Evolutionary conservation across 129 eudicot species (phyloP), one percentile per base, ranked within the genome.

Genomic region (Artemisia tridentata): DNA sequence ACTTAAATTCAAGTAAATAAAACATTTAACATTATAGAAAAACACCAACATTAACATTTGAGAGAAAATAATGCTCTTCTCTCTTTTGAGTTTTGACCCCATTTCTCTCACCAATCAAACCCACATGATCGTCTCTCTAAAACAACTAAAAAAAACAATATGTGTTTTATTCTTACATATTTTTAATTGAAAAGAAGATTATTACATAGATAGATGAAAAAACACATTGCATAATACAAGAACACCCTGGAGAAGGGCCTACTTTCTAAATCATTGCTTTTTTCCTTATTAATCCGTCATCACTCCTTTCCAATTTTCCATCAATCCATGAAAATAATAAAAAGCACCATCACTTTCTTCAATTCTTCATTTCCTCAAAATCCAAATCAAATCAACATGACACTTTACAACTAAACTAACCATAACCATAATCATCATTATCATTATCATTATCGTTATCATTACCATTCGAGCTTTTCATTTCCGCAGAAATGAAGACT

Each of bases 241-340:
- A 52, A 68, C 83, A 80, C 75, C 72, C 83, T 80, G 83, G 80
- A 74, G 64, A 51, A 53, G 82, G 84, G 49, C 86, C 80, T 86
- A 80, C 62, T 65, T 63, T 72, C 29, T 31, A 38, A 76, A 82
- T 80, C 61, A 82, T 82, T 51, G 66, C 52, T 52, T 56, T 23
- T 72, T 60, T 13, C 65, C 71, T 77, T 29, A 74, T 86, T 78
- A 71, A 74, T 78, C 80, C 71, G 54, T 80, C 82, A 85, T 78
- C 77, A 71, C 48, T 13, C 76, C 23, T 49, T 62, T 55, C 63
- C 76, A 2, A 72, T 17, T 49, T 62, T 55, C 63, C 76, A 2
- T 43, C 11, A 41, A 70, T 65, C 71, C 62, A 48, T 68, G 14
- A 20, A 31, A 14, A 56, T 62, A 19, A n/a, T 31, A 13, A 56